Base-by-base conservation (phyloP, 2,329 filamentous ascomycete species). In the Alternaria longipes region DNA sequence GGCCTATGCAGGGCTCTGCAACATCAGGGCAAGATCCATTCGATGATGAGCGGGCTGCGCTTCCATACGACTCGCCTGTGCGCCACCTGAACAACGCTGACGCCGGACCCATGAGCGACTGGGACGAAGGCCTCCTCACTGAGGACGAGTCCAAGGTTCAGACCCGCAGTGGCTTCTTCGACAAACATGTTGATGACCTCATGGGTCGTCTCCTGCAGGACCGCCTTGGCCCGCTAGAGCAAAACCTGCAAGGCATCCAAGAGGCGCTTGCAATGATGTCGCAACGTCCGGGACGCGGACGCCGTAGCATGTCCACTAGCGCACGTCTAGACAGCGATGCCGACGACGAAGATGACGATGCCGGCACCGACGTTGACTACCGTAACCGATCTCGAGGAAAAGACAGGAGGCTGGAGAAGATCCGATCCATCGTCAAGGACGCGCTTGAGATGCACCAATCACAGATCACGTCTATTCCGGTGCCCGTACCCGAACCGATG, bases 281-380 rank as follows among this genome's bases (percentile, higher is more conserved):
- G 83, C 56, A 83, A 14, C 81, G 83, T 8, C 57, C 67, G 42
- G 67, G 68, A 26, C 87, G 88, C 11, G 86, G 84, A 56, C 84
- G 87, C 66, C 87, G 89, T 68, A 92, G 89, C 76, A 79, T 87
- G 41, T 94, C 91, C 47, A 87, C 84, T n/a, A 78, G 74, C 40
- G 91, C 93, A 30, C 81, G 83, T 4, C 84, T 87, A 49, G 89
- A 96, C 60, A 97, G 94, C 75, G 95, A 98, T 80, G 94, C 95
- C 11, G 94, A 98, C 76, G 94, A 97, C 64, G 93, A 97, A 74
- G 94, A 96, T 67, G 93, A 97, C 22, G 91, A 86, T 40, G 80
- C 83, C 42, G 82, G 81, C 71, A 90, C 71, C 16, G 58, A 78
- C 74, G 69, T 60, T 81, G 84, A 64, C 84, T 88, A 74, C 56